These are phyloP conservation scores for Gloeophyllum trabeum DNA, from an alignment of 768 basidiomycete genomes.

Conservation along the genomic window DNA sequence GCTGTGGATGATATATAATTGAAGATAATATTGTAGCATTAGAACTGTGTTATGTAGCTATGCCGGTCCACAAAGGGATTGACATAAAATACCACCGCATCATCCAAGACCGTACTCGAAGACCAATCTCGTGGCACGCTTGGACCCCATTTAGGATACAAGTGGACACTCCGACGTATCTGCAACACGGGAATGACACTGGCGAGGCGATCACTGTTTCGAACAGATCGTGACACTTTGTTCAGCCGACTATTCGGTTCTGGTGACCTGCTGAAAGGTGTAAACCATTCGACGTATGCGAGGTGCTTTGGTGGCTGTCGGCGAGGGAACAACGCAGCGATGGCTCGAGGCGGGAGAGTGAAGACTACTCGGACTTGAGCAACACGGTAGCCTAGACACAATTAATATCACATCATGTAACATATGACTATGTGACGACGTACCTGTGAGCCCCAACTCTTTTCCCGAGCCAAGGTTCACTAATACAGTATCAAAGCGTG, in stretches of 20 bases:
- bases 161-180: conserved; percentile 6
- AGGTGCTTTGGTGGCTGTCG: background rate
- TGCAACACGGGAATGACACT: conserved; percentile 3
- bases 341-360: background rate
- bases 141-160: conserved; percentile 4
- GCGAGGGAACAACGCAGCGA: background rate
- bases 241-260: background rate
- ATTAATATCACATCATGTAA: background rate
- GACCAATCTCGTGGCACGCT: conserved; percentile 5
- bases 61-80: conserved; percentile 5
- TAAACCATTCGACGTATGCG: conserved; percentile 3
- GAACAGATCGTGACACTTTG: background rate
- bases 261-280: background rate
- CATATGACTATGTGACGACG: background rate
- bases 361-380: conserved; percentile 3
- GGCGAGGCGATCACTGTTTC: background rate
- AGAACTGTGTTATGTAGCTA: conserved; percentile 3
- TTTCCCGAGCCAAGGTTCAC: background rate
- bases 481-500: conserved; percentile 3
- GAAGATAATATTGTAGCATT: too few relatives aligned
- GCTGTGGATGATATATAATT: too few relatives aligned
- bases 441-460: background rate
- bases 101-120: conserved; percentile 5
- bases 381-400: background rate
- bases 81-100: conserved; percentile 4